Base-by-base conservation (phyloP, 192 early-diverging fungal species). In the Spizellomyces sp. region DNA sequence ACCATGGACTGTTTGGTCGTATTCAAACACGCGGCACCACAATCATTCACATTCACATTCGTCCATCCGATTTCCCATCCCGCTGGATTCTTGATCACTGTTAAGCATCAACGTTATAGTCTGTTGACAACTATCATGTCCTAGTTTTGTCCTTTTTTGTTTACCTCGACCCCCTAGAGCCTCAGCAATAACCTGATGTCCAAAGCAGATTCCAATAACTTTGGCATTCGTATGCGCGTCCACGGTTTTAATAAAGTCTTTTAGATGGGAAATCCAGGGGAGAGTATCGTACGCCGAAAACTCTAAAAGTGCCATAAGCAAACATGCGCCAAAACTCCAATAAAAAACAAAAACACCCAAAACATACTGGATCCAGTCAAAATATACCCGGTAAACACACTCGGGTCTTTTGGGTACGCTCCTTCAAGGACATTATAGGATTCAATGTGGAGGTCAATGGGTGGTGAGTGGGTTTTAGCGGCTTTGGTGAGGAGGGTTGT, bases 191-290 rank as follows among this genome's bases (percentile, higher is more conserved):
- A 93, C 82, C 75, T 95, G 93, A 62, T 95, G 93, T 10, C 93
- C 93, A 83, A 93, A 95, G 58, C 93, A 95, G 44, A 95, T 75
- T 5, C 91, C 90, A 60, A 94, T 56, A 9, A 91, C 60, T 67
- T 81, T 85, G 42, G 83, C 58, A 69, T 17, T 77, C 46, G 19
- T 77, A 47, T 61, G 70, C 17, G 45, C 66, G 61, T 44, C 75
- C 17, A 86, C 52, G 0, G 69, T 42, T 22, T 74, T 62, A n/a
- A 90, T 79, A 71, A 82, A 93, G 0, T 80, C 68, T 21, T 84
- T 75, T 8, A 92, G 74, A 8, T 81, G 74, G 43, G 80, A 50
- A 48, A 91, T 91, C 93, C 93, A 94, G 1, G 80, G 78, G 9
- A 80, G 22, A 14, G 17, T 57, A 27, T 89, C 87, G 58, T 91